Conservation (phyloP, 1,139 yeast genomes). For the Sugiyamaella neomexicana region DNA sequence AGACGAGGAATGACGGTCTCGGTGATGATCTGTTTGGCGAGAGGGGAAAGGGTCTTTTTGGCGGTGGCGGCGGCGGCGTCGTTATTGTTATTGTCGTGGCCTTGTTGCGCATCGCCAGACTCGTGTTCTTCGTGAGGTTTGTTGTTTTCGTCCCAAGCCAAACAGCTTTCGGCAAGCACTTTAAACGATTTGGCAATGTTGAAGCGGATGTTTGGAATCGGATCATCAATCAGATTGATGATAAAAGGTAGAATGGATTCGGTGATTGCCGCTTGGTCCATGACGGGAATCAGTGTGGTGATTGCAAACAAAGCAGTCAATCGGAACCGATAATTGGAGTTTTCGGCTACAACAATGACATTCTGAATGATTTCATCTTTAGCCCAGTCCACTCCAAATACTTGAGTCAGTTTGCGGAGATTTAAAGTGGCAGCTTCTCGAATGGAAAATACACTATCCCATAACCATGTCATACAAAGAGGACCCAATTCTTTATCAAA, state of each 20-base stretch:
- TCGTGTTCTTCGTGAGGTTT: no score
- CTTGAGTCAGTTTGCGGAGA: slow-evolving; percentile 72
- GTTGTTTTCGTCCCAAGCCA: slow-evolving; percentile 34
- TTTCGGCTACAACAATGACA: slow-evolving; percentile 54
- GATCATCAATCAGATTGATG: slow-evolving; percentile 67
- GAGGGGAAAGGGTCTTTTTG: slow-evolving; percentile 22
- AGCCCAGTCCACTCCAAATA: slow-evolving; percentile 95
- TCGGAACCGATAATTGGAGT: slow-evolving; percentile 79
- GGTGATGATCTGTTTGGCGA: slow-evolving; percentile 48
- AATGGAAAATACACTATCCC: slow-evolving; percentile 97
- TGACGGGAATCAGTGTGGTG: slow-evolving; percentile 64
- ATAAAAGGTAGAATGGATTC: slow-evolving; percentile 78
- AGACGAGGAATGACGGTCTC: slow-evolving; percentile 63
- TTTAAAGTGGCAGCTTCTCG: slow-evolving; percentile 94
- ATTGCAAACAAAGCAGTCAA: slow-evolving; percentile 88
- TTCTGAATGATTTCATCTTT: slow-evolving; percentile 77
- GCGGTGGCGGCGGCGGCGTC: slow-evolving; percentile 6
- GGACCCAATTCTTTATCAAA: slow-evolving; percentile 90
- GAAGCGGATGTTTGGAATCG: slow-evolving; percentile 92
- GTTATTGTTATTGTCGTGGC: slow-evolving; percentile 1
- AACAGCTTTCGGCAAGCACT: slow-evolving; percentile 55
- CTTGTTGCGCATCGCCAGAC: slow-evolving; percentile 1
- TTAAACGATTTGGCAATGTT: slow-evolving; percentile 87
- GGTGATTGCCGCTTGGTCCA: slow-evolving; percentile 54
- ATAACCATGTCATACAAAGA: slow-evolving; percentile 92